These are phyloP conservation scores for Pleurotus tuber-regium DNA, from an alignment of 768 basidiomycete genomes.

Conservation along the genomic window DNA sequence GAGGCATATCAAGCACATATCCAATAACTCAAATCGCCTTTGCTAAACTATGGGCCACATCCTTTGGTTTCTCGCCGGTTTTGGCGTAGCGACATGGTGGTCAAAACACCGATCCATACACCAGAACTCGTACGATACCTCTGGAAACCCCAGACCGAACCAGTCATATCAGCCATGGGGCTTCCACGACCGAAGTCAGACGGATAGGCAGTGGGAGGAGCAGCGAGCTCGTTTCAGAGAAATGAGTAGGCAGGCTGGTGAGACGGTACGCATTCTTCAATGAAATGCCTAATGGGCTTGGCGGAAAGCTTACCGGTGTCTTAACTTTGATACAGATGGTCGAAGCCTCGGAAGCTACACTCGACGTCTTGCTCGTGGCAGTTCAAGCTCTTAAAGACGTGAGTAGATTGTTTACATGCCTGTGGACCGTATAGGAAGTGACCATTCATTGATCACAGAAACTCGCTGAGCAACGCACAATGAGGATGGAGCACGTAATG, in stretches of 20 bases:
- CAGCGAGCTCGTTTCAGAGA: slow-evolving; percentile 7
- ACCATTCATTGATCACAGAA: too few species aligned
- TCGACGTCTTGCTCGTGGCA: slow-evolving; percentile 6
- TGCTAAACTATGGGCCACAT: background rate
- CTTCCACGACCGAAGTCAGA: background rate
- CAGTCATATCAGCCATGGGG: background rate
- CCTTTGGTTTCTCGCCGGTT: background rate
- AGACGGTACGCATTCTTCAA: background rate
- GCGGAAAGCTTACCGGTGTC: background rate
- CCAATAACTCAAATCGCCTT: background rate
- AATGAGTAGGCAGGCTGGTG: slow-evolving; percentile 3
- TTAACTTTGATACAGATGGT: background rate
- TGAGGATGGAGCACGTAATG: background rate
- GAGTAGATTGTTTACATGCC: too few species aligned
- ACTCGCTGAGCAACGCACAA: background rate
- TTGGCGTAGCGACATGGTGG: slow-evolving; percentile 5
- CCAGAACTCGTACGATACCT: background rate
- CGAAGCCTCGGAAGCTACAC: slow-evolving; percentile 2
- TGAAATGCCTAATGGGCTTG: background rate
- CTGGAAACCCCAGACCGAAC: background rate
- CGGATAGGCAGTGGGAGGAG: slow-evolving; percentile 1
- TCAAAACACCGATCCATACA: background rate
- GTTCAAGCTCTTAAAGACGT: slow-evolving; percentile 4
- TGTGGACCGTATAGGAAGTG: too few species aligned
- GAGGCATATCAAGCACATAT: too few species aligned